phyloP scores from a whole-genome alignment of 2,329 filamentous ascomycete genomes.

The Paramyrothecium roridum region DNA sequence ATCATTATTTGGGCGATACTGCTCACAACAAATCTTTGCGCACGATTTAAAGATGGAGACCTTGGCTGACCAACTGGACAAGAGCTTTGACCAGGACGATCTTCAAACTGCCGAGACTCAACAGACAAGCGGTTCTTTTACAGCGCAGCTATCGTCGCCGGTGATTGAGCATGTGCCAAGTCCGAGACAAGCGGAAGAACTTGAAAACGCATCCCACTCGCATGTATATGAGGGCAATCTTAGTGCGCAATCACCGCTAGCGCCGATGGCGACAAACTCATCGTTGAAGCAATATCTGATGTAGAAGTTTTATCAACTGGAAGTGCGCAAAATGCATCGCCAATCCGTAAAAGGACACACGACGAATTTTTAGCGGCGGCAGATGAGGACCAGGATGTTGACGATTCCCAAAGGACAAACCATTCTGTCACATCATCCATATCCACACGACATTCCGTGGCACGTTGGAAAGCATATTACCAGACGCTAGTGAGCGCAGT shows the following conservation, averaged over 20 bases:
- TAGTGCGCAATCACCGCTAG: too few species aligned
- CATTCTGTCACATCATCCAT: constrained; percentile 11
- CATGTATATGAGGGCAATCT: too few species aligned
- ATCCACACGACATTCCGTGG: constrained; percentile 14
- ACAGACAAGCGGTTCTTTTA: not conserved
- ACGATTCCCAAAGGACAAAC: constrained; percentile 6
- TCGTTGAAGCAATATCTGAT: too few species aligned
- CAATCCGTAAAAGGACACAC: constrained; percentile 15
- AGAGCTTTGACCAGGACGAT: not conserved
- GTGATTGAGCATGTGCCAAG: not conserved
- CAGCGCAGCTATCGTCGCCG: not conserved
- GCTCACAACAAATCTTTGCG: constrained; percentile 56
- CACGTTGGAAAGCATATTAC: constrained; percentile 27
- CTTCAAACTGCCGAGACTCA: not conserved
- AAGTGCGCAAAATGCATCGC: not conserved
- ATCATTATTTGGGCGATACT: constrained; percentile 69
- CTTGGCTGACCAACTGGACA: constrained; percentile 3
- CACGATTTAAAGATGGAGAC: constrained; percentile 62
- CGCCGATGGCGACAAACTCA: too few species aligned
- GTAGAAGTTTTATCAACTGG: too few species aligned
- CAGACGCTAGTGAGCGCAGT: constrained; percentile 25
- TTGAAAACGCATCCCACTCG: too few species aligned
- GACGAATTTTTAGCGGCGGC: constrained; percentile 6
- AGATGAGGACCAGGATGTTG: not conserved
- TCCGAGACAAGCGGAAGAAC: not conserved